phyloP scores from a whole-genome alignment of 2,329 filamentous ascomycete species.

The Colletotrichum truncatum region DNA sequence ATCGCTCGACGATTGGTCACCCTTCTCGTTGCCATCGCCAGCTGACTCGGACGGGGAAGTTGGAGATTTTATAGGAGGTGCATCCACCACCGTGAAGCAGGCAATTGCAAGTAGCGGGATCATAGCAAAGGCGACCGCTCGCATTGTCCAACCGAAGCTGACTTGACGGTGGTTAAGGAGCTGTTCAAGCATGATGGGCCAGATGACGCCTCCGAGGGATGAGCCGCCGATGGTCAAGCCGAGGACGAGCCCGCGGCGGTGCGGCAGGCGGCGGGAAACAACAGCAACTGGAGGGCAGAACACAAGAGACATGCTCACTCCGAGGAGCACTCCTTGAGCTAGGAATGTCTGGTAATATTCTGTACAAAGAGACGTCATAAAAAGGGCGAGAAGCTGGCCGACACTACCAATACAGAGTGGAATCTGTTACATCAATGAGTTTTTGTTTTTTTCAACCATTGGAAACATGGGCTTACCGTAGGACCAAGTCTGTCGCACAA shows the following conservation, averaged over 20 bases:
- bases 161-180: conserved; percentile 4
- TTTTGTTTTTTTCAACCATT: neutral
- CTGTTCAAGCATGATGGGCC: conserved; percentile 22
- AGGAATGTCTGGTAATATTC: conserved; percentile 55
- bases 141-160: conserved; percentile 11
- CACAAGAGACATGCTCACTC: conserved; percentile 51
- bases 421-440: conserved; percentile 39
- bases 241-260: conserved; percentile 38
- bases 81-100: conserved; percentile 33
- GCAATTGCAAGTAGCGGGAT: neutral
- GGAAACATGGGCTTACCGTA: conserved; percentile 53
- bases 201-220: conserved; percentile 35
- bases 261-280: conserved; percentile 43
- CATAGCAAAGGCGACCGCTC: conserved; percentile 8
- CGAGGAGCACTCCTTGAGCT: conserved; percentile 53
- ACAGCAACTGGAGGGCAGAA: conserved; percentile 48
- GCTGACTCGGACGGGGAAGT: neutral
- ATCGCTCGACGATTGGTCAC: neutral
- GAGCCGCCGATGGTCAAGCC: conserved; percentile 43
- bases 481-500: conserved; percentile 49
- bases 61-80: neutral
- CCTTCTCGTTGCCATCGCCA: conserved; percentile 1
- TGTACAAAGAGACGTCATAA: conserved; percentile 13
- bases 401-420: conserved; percentile 57
- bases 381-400: conserved; percentile 35